These are phyloP conservation scores for Phytomonas francai DNA, from an alignment of 208 protist genomes.

Conservation along the genomic window DNA sequence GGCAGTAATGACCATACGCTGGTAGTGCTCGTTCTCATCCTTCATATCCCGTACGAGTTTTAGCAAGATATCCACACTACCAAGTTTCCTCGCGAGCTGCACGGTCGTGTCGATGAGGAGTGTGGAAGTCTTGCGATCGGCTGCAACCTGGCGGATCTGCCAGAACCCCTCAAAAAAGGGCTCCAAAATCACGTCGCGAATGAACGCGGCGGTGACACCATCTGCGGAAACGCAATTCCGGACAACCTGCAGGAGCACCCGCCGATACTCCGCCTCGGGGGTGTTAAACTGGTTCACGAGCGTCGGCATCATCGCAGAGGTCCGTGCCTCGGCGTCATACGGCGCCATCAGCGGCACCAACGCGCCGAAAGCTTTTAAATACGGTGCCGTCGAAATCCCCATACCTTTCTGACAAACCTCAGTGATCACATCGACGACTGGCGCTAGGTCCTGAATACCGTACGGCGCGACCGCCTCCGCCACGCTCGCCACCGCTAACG, in stretches of 20 bases:
- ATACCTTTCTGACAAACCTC: slow-evolving; percentile 90
- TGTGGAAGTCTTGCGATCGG: slow-evolving; percentile 91
- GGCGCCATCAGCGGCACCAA: slow-evolving; percentile 99
- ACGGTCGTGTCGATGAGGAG: slow-evolving; percentile 95
- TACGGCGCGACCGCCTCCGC: slow-evolving; percentile 97
- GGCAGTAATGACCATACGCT: slow-evolving; percentile 93
- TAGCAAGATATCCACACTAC: slow-evolving; percentile 88
- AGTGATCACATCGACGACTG: slow-evolving; percentile 94
- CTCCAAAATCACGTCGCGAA: slow-evolving; percentile 87
- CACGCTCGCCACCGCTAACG: slow-evolving; percentile 93
- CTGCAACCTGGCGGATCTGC: slow-evolving; percentile 92
- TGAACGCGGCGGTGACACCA: slow-evolving; percentile 92
- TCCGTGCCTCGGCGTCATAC: slow-evolving; percentile 95
- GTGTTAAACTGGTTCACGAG: slow-evolving; percentile 92
- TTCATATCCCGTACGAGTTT: slow-evolving; percentile 96
- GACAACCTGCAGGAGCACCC: slow-evolving; percentile 97
- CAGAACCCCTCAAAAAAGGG: slow-evolving; percentile 94
- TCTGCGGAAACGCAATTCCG: slow-evolving; percentile 97
- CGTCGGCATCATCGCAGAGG: slow-evolving; percentile 93
- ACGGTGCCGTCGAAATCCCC: slow-evolving; percentile 94
- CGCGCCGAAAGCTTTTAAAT: slow-evolving; percentile 98
- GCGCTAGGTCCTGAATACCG: slow-evolving; percentile 97
- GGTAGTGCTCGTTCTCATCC: slow-evolving; percentile 96
- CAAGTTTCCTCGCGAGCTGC: slow-evolving; percentile 94
- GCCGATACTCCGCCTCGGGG: slow-evolving; percentile 98